Evolutionary conservation across 176 grass and related monocot genomes (phyloP), one percentile per base, ranked within the genome.

Genomic region (Cocos nucifera): DNA sequence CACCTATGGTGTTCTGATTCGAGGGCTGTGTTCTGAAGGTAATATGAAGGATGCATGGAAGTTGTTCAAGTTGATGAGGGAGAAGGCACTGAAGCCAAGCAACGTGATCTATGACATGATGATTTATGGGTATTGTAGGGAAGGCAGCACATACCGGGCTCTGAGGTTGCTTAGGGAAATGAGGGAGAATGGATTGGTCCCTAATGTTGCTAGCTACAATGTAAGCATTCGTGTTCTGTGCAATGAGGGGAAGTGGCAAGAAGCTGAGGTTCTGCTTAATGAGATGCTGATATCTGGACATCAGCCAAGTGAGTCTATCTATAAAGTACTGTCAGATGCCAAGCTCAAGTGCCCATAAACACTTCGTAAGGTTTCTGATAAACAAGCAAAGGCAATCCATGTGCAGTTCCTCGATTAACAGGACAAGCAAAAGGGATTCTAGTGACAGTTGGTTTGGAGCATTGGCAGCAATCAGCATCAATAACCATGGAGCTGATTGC

Each of bases 31-130:
- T 76, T 64, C 50, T 70, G 69, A 79, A 53, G 78, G 77, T n/a
- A 85, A 80, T 16, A 82, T 85, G 85, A 82, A 88, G 78, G 78
- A 95, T 62, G 81, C 85, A 29, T 70, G 78, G 59, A 89, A 85
- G 58, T 16, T 89, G 62, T 80, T 89, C 28, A 64, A 82, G 18
- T 66, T 54, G 50, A 95, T 89, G 81, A 18, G 18, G 0, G 63
- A 61, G 49, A 89, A 82, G 67, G 78, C 78, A 59, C 60, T 82
- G 30, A 64, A 75, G 62, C 81, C 69, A 1, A 85, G 50, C 19
- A 67, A 61, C 64, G 75, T 79, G 17, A 77, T 85, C 4, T 85
- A 85, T 77, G 73, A 95, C 51, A 85, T 82, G 62, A 74, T 95
- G 81, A 72, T 95, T 51, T 79, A 77, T 82, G 89, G 85, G 17